Percentiles rank a stretch among this genome's conserved stretches.
These are phyloP conservation scores for Dichotomocladium elegans DNA, from an alignment of 371 early-diverging fungal species.

Conservation along the genomic window DNA sequence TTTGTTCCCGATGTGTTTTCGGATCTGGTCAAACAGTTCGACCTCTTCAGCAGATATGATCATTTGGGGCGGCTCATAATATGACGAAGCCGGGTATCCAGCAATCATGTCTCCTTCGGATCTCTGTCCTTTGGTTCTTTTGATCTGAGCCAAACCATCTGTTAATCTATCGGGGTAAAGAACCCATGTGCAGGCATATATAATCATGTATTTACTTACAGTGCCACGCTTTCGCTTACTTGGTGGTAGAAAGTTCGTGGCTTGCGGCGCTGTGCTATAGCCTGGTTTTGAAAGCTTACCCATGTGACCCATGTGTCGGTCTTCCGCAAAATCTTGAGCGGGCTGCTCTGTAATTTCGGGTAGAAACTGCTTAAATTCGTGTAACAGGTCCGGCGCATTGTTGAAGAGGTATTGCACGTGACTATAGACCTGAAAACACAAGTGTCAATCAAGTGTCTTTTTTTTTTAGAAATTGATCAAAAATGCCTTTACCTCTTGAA, in stretches of 20 bases:
- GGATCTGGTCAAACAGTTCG: conserved; percentile 89
- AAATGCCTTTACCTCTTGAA: conserved; percentile 61
- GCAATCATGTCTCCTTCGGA: not conserved
- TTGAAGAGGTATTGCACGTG: conserved; percentile 84
- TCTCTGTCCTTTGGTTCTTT: conserved; percentile 2
- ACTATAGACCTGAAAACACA: conserved; percentile 42
- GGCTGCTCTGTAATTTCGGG: conserved; percentile 51
- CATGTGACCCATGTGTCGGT: conserved; percentile 1
- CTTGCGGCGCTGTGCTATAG: not conserved
- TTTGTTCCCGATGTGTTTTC: conserved; percentile 81
- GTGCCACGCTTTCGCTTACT: conserved; percentile 4
- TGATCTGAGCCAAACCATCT: not conserved
- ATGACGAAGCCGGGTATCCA: not conserved
- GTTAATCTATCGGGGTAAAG: not conserved
- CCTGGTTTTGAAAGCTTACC: conserved; percentile 3
- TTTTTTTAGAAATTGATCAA: not conserved
- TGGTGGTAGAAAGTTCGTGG: not conserved
- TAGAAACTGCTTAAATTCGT: conserved; percentile 93
- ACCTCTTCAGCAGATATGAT: conserved; percentile 71
- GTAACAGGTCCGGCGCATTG: conserved; percentile 78
- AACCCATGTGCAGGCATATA: too few species aligned
- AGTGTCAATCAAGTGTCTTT: not conserved
- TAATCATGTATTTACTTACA: not conserved
- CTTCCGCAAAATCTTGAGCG: not conserved
- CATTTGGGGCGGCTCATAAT: conserved; percentile 24